Evolutionary conservation across 2,329 filamentous ascomycete species (phyloP).

Genomic region (Chaetomium strumarium): DNA sequence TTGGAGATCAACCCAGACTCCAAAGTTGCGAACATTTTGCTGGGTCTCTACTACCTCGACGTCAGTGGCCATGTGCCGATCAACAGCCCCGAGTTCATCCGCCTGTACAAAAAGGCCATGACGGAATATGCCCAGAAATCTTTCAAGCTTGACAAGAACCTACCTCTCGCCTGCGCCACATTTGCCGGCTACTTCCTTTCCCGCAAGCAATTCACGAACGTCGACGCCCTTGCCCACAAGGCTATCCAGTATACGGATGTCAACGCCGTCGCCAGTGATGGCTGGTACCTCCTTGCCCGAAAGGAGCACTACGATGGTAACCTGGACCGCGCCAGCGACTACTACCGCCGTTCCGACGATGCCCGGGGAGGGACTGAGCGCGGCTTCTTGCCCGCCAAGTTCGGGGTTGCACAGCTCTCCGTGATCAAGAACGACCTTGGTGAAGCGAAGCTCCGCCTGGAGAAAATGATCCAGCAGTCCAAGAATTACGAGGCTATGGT

Average conservation of each 20-base stretch:
- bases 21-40: conserved; percentile 82
- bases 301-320: conserved; percentile 85
- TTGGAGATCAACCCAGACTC: conserved; percentile 76
- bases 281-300: conserved; percentile 89
- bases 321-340: conserved; percentile 68
- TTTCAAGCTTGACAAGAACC: conserved; percentile 87
- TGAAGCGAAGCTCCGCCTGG: conserved; percentile 85
- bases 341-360: conserved; percentile 84
- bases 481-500: conserved; percentile 86
- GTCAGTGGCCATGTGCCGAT: conserved; percentile 76
- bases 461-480: conserved; percentile 86
- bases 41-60: conserved; percentile 86
- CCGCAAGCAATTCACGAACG: conserved; percentile 71
- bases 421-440: conserved; percentile 79
- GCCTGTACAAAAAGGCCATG: conserved; percentile 88
- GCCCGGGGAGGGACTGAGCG: conserved; percentile 86
- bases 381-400: conserved; percentile 89
- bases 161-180: conserved; percentile 81
- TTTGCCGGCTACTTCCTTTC: conserved; percentile 89
- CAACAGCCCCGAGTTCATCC: conserved; percentile 77
- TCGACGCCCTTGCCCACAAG: conserved; percentile 81
- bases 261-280: conserved; percentile 93
- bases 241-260: conserved; percentile 95
- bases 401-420: conserved; percentile 84
- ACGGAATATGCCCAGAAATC: conserved; percentile 89